Conservation (phyloP, 495 filamentous ascomycete genomes). For the Polyplosphaeria fusca region DNA sequence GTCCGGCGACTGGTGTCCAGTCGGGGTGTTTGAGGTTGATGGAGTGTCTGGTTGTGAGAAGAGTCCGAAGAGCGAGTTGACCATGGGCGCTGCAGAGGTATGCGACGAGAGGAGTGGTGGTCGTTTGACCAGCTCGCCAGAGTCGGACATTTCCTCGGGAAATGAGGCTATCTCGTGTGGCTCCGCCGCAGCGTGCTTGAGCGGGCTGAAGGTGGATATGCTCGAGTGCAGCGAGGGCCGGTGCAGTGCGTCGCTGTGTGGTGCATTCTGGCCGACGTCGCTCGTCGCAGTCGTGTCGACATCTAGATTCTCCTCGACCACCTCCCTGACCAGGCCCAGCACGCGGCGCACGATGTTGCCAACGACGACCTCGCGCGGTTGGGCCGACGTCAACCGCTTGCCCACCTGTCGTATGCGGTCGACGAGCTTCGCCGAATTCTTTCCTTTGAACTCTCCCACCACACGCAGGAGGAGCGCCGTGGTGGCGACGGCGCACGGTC, state of each 20-base stretch:
- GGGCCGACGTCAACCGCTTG: constrained; percentile 68
- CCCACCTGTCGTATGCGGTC: constrained; percentile 73
- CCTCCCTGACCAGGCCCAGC: constrained; percentile 85
- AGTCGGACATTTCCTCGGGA: constrained; percentile 25
- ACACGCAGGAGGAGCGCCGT: constrained; percentile 81
- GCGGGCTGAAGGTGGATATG: constrained; percentile 45
- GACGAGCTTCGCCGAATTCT: constrained; percentile 72
- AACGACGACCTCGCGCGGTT: constrained; percentile 84
- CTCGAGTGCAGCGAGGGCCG: constrained; percentile 45
- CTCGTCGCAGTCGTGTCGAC: constrained; percentile 56
- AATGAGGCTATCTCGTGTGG: constrained; percentile 34
- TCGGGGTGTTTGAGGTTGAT: constrained; percentile 40
- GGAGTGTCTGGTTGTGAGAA: constrained; percentile 56
- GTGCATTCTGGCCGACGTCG: constrained; percentile 41
- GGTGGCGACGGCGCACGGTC: constrained; percentile 86
- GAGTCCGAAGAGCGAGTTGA: constrained; percentile 78
- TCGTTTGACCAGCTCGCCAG: constrained; percentile 39
- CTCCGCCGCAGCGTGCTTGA: constrained; percentile 39
- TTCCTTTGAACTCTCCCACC: constrained; percentile 67
- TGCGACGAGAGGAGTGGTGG: constrained; percentile 54
- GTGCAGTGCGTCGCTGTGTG: constrained; percentile 20
- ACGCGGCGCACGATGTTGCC: constrained; percentile 91
- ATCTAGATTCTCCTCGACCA: constrained; percentile 75
- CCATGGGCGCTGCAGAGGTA: constrained; percentile 48
- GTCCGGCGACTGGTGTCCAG: constrained; percentile 36